Base-by-base conservation (phyloP, 768 basidiomycete species). In the Collybia sordida region DNA sequence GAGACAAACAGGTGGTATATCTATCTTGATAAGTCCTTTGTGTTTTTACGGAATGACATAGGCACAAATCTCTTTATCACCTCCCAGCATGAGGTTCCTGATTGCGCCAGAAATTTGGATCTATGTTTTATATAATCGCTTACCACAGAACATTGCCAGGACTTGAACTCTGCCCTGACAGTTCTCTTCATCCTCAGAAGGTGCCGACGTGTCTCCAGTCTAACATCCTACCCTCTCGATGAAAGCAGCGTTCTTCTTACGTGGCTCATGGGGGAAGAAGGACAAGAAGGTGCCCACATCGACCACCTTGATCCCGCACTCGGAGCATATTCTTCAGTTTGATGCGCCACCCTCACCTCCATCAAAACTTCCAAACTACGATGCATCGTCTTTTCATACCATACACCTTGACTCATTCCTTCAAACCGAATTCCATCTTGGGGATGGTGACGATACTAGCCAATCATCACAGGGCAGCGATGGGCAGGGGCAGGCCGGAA, bases 191-290 rank as follows among this genome's bases (percentile, higher is more conserved):
- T 31, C 49, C 43, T 42, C 24, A 44, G 36, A 53, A 19, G 22
- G 34, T 43, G 19, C 28, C 46, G 27, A 40, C 25, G 36, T 39
- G 41, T 31, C 46, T 43, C 35, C 28, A 41, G 22, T 45, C 45
- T 31, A 23, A 21, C 51, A 24, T 41, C 47, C 48, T 23, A 27
- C 39, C 43, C 39, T 45, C 34, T 45, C 40, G 50, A 75, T 75
- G 75, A 74, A 75, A 57, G 58, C 69, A 12, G 53, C 72, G 14
- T 61, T 68, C 4, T 70, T 76, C 56, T 59, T 77, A 45, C 70
- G 70, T 42, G 69, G 66, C 43, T 59, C 66, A 11, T 74, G 72
- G 72, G 67, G 59, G 55, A 74, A 64, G 57, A 70, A 64, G 59
- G 67, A 66, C 31, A 56, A 55, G 6, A 67, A 69, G 46, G 22